Conservation (phyloP, 805 yeast genomes). For the Candida manassasensis region DNA sequence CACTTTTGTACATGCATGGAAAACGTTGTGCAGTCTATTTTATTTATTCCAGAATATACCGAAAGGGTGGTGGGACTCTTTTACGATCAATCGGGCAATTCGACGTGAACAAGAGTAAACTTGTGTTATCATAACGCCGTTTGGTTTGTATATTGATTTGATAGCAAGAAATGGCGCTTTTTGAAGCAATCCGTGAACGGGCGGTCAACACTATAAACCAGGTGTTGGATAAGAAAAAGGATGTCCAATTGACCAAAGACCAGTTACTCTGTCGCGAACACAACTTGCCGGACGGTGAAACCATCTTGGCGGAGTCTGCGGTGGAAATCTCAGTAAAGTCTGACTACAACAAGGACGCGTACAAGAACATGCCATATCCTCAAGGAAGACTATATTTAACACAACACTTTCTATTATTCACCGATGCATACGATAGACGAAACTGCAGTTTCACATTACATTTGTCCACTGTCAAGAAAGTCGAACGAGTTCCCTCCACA, state of each 20-base stretch:
- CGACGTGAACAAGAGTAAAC: no score
- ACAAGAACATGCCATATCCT: conserved; percentile 24
- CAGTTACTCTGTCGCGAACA: conserved; percentile 66
- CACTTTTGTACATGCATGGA: no score
- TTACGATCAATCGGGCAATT: no score
- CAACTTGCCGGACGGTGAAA: conserved; percentile 68
- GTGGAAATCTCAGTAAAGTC: conserved; percentile 49
- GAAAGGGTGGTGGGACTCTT: no score
- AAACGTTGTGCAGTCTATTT: no score
- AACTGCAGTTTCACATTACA: conserved; percentile 69
- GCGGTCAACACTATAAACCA: conserved; percentile 43
- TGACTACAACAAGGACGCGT: conserved; percentile 15
- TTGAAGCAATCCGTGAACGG: conserved; percentile 43
- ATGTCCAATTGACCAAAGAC: conserved; percentile 53
- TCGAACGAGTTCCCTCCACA: conserved; percentile 77
- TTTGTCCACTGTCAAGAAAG: conserved; percentile 72
- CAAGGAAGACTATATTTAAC: conserved; percentile 71
- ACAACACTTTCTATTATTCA: conserved; percentile 69
- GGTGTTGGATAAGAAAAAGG: conserved; percentile 36
- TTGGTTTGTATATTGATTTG: no score
- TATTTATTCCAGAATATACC: no score
- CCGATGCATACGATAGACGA: conserved; percentile 62
- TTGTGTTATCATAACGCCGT: no score
- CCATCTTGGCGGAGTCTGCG: conserved; percentile 57
- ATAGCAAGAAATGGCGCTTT: conserved; percentile 45